Evolutionary conservation across 306 rosid species (phyloP), one percentile per base, ranked within the genome.

Genomic region (Vigna unguiculata): DNA sequence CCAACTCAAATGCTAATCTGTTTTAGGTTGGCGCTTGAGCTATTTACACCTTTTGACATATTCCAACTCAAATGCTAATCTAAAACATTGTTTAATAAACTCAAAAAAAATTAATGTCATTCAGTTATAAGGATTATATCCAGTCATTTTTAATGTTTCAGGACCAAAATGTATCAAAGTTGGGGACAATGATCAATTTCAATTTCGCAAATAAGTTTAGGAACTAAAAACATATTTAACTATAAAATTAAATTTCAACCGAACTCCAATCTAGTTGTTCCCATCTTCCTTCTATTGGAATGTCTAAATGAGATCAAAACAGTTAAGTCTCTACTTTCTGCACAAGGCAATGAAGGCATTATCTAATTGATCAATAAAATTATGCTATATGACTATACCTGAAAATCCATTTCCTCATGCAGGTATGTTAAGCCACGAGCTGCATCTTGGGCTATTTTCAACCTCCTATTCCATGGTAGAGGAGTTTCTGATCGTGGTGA

Each of bases 321-420:
- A 46, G 13, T 3, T 41, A 10, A 66, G 60, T 58, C 69, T 55
- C 34, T 34, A 45, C 9, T 58, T 74, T 55, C 24, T 19, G 34
- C 19, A 30, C 54, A 65, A 60, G 57, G 41, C 46, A 51, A 15
- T 48, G 54, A 52, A 52, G 59, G 21, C 43, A 30, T 71, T 66
- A 11, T 12, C 52, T 30, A 55, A 62, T 41, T 60, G 48, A 75
- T 81, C 24, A 40, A 46, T 57, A 69, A 24, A 63, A 19, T 32
- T 63, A 54, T 43, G 53, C 43, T 16, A 36, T 61, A 90, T 88
- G 91, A 15, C 41, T 47, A 48, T 78, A 95, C 99, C 97, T 92
- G 99, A 85, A 95, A 88, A 61, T 86, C 96, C 95, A 95, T 92
- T 75, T 86, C 88, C 81, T 95, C 99, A 40, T 95, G 99, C 53